Evolutionary conservation across 2,329 filamentous ascomycete genomes (phyloP), one percentile per base, ranked within the genome.

Genomic region (Aspergillus sergii): DNA sequence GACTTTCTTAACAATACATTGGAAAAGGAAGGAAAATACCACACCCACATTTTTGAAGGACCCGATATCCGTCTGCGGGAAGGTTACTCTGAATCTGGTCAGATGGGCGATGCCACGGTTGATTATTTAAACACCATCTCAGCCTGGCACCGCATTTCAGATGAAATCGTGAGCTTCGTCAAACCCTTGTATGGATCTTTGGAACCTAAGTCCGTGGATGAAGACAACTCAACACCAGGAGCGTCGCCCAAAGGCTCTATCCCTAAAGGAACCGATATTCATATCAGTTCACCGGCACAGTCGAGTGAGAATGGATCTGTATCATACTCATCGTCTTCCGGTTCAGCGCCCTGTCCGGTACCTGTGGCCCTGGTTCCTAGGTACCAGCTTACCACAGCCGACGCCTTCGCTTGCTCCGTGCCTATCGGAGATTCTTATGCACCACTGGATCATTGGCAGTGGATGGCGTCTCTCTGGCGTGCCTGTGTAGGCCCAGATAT

Each of bases 381-480:
- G 26, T 97, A 93, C 78, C 92, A 93, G 65, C 86, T 97, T 46
- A 91, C 89, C 14, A 86, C 90, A 0, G 90, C 92, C 1, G 91
- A 97, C 74, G 82, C 84, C 55, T 94, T 90, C 75, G 91, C 93
- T 1, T 88, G 86, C 60, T 82, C 84, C 16, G 88, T 94, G 50
- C 90, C 91, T 1, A 93, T 96, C 68, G 81, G 84, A 21, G 93
- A 96, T 73, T 83, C 85, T 8, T 97, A 96, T 76, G 86, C 88
- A 19, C 89, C 91, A 0, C 85, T 91, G n/a, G 93, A 96, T 71
- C 94, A 98, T 79, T 98, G 94, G 93, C 91, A 96, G 77, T 98
- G 94, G 94, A 93, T 95, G 83, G 94, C 94, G 41, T 94, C 91
- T 50, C 85, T 97, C 26, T 98, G 94, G 94, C 89, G 94, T 11